These are phyloP conservation scores for Nicotiana otophora DNA, from an alignment of 257 asterid genomes.

Conservation along the genomic window DNA sequence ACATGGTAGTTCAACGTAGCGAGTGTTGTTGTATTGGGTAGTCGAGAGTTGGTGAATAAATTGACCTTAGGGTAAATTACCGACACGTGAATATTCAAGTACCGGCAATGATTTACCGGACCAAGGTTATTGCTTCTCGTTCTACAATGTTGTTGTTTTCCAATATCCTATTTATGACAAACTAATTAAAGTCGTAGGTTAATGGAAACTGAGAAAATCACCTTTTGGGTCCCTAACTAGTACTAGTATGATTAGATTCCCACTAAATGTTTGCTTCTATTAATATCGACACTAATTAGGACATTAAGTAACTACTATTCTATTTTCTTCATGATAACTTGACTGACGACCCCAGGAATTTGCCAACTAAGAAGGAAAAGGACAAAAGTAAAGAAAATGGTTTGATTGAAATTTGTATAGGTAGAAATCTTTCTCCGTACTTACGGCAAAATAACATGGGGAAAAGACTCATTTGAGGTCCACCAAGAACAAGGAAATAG, in stretches of 20 bases:
- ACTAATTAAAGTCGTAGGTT: background rate
- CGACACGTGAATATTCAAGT: constrained; percentile 13
- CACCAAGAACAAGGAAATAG: too few species aligned
- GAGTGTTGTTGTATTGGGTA: background rate
- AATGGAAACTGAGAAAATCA: background rate
- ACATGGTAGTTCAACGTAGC: background rate
- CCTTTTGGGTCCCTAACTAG: background rate
- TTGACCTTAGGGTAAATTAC: background rate
- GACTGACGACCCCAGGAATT: background rate
- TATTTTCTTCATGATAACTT: background rate
- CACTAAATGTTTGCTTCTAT: background rate
- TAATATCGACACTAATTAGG: background rate
- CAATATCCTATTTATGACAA: background rate
- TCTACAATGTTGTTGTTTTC: constrained; percentile 1
- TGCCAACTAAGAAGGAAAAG: background rate
- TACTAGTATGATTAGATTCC: background rate
- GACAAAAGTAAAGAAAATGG: background rate
- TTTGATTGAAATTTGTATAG: background rate
- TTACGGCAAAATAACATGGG: too few species aligned
- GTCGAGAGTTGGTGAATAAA: background rate
- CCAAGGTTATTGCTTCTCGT: background rate
- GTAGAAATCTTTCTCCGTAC: too few species aligned
- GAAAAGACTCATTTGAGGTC: too few species aligned
- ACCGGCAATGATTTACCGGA: constrained; percentile 13
- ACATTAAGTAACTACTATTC: background rate